phyloP scores from a whole-genome alignment of 805 yeast genomes.

The Cyberlindnera misumaiensis region DNA sequence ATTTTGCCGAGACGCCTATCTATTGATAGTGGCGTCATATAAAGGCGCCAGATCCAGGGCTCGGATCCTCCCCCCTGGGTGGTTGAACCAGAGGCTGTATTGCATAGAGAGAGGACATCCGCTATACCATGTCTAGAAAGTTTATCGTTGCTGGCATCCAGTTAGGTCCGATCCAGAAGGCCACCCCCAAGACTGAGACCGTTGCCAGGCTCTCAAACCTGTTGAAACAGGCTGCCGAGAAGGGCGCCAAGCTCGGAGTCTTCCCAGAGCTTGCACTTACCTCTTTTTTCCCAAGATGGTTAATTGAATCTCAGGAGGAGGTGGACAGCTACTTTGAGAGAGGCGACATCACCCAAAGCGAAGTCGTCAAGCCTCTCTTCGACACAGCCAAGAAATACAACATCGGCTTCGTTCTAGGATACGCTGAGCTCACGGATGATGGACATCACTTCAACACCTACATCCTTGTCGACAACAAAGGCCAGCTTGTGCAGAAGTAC shows the following conservation, averaged over 20 bases:
- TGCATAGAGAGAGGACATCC: too few relatives aligned
- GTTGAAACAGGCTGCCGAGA: slow-evolving; percentile 25
- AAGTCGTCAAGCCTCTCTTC: slow-evolving; percentile 25
- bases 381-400: slow-evolving; percentile 24
- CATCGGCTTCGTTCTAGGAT: slow-evolving; percentile 30
- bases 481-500: slow-evolving; percentile 26
- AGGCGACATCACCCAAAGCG: slow-evolving; percentile 27
- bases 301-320: slow-evolving; percentile 27
- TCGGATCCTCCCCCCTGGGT: too few relatives aligned
- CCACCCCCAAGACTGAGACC: slow-evolving; percentile 25
- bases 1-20: too few relatives aligned
- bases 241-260: slow-evolving; percentile 28
- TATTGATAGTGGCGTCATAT: too few relatives aligned
- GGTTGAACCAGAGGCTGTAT: too few relatives aligned
- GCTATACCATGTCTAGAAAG: slow-evolving; percentile 12
- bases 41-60: too few relatives aligned
- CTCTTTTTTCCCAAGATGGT: slow-evolving; percentile 32
- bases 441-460: slow-evolving; percentile 31
- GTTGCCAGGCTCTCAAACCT: slow-evolving; percentile 26
- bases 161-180: slow-evolving; percentile 28
- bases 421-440: slow-evolving; percentile 32
- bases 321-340: slow-evolving; percentile 30
- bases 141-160: slow-evolving; percentile 30
- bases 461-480: slow-evolving; percentile 27
- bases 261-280: slow-evolving; percentile 33